phyloP scores from a whole-genome alignment of 495 filamentous ascomycete species.

The Pyrenula massariospora region DNA sequence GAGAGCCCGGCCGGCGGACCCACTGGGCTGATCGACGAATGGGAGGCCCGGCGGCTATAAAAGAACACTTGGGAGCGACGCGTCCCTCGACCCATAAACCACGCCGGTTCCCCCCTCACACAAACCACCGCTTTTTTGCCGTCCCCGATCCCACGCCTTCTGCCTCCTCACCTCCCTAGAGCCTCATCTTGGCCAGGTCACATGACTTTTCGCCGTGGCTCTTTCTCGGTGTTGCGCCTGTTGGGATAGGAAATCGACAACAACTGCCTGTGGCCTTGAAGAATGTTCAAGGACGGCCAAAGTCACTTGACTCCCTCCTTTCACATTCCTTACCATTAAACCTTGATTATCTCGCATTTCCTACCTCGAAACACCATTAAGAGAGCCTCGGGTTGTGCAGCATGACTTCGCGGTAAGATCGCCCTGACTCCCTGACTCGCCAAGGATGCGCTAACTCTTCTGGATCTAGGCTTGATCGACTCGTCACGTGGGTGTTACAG shows the following conservation, averaged over 20 bases:
- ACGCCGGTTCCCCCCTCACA: background rate
- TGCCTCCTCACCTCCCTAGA: too few species aligned
- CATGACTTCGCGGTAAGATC: background rate
- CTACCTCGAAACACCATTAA: too few species aligned
- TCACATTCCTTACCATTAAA: too few species aligned
- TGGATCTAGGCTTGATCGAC: constrained; percentile 63
- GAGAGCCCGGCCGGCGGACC: background rate
- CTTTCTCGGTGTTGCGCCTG: too few species aligned
- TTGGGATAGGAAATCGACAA: too few species aligned
- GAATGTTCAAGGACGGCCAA: too few species aligned
- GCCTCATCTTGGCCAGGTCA: background rate
- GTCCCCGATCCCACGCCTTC: background rate
- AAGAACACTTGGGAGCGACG: background rate
- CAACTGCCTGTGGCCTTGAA: background rate
- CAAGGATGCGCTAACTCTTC: constrained; percentile 19
- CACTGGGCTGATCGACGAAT: background rate
- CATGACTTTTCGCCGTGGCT: background rate
- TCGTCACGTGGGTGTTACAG: constrained; percentile 79
- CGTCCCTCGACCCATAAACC: background rate
- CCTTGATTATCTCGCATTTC: too few species aligned
- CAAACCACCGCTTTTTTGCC: background rate
- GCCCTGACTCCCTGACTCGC: background rate
- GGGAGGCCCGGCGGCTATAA: background rate
- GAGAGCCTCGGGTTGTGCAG: too few species aligned
- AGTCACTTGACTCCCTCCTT: too few species aligned